Evolutionary conservation across 2,329 filamentous ascomycete genomes (phyloP), one percentile per base, ranked within the genome.

Genomic region (Phaeosphaeriaceae sp.): DNA sequence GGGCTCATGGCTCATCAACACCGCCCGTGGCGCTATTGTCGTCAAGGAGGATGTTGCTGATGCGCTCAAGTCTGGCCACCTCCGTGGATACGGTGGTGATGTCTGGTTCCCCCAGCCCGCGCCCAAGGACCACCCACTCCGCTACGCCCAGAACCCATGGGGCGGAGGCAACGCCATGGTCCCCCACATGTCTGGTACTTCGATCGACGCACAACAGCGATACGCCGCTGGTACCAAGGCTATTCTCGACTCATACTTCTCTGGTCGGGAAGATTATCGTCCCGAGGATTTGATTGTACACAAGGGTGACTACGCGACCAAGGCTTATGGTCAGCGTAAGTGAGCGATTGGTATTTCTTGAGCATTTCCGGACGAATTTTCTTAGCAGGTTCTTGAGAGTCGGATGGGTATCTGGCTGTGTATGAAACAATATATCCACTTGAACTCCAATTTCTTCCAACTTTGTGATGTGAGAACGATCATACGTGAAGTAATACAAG

Each of bases 71-170:
- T 87, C 85, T 33, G 95, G 95, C 74, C 93, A 98, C 81, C 91
- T 96, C 76, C 89, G 91, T 74, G 92, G 92, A 68, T 96, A 96
- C 83, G 92, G 84, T 66, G 91, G 91, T 75, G 91, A 95, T 70
- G 91, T 95, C 74, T 98, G 94, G 94, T 96, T 93, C 92, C 93
- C 93, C 63, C 95, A 99, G 86, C 95, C 95, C 71, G 95, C 95
- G 21, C 93, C 93, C 76, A 87, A 88, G 81, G 93, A 97, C 77
- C 95, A 99, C 86, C 88, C 89, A 59, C 91, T 99, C 75, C 93
- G 95, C 78, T 91, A 89, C 78, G 94, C 92, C 79, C 90, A 93
- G 87, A 95, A 94, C 87, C 91, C 91, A 78, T 97, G 92, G 85
- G 94, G 93, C 70, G 95, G 94, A 76, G 95, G 95, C 77, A 98